Conservation (phyloP, 2,329 filamentous ascomycete genomes). For the Thelonectria rubi region DNA sequence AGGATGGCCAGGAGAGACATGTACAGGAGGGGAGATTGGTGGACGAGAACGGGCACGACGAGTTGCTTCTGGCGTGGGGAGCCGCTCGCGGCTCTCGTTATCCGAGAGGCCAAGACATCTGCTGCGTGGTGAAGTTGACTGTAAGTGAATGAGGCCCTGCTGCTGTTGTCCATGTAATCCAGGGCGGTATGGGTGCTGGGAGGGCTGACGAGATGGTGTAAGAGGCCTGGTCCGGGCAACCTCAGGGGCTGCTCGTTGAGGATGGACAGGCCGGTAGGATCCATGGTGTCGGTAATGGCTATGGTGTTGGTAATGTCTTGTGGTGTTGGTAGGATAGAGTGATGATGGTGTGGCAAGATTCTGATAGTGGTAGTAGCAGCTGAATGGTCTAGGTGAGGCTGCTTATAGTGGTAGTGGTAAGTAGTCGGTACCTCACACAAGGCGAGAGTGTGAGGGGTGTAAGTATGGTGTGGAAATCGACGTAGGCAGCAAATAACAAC, state of each 20-base stretch:
- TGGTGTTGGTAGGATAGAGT: background rate
- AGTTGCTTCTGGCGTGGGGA: slow-evolving; percentile 43
- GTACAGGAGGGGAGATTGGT: slow-evolving; percentile 81
- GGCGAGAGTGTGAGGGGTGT: background rate
- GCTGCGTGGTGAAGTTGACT: slow-evolving; percentile 67
- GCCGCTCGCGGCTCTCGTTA: slow-evolving; percentile 43
- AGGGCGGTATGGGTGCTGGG: slow-evolving; percentile 43
- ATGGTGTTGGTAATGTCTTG: too few species aligned
- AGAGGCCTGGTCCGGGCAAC: slow-evolving; percentile 55
- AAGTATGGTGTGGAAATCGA: background rate
- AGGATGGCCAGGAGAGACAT: slow-evolving; percentile 79
- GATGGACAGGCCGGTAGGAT: slow-evolving; percentile 51
- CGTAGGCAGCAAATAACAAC: slow-evolving; percentile 29
- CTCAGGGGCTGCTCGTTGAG: slow-evolving; percentile 55
- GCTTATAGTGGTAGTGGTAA: slow-evolving; percentile 3
- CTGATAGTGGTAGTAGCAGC: background rate
- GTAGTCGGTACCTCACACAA: background rate
- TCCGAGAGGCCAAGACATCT: slow-evolving; percentile 61
- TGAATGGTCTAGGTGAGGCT: slow-evolving; percentile 1
- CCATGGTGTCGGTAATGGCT: slow-evolving; percentile 37
- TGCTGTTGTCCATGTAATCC: slow-evolving; percentile 43
- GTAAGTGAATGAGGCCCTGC: slow-evolving; percentile 64
- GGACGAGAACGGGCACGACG: slow-evolving; percentile 79
- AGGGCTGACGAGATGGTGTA: slow-evolving; percentile 68
- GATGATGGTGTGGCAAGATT: slow-evolving; percentile 14